Conservation (phyloP, 345 rosid species). For the Gossypioides kirkii region DNA sequence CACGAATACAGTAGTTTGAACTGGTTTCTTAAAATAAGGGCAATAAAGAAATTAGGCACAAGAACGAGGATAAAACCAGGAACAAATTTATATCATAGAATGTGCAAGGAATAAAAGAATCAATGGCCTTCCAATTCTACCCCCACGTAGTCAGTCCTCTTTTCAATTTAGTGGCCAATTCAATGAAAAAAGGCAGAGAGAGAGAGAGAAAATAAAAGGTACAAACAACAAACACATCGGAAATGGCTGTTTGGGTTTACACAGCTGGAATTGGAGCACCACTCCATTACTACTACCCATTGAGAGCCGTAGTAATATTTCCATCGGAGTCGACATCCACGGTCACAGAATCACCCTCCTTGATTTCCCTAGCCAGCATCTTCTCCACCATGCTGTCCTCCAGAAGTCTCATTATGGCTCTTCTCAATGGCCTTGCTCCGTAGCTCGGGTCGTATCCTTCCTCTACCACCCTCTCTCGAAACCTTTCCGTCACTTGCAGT, state of each 20-base stretch:
- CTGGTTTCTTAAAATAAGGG: too few species aligned
- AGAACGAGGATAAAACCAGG: too few species aligned
- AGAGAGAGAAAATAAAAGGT: neutral
- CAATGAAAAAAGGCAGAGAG: neutral
- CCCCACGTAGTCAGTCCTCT: conserved; percentile 21
- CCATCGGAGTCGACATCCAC: conserved; percentile 79
- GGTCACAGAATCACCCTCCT: conserved; percentile 81
- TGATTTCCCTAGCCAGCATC: conserved; percentile 87
- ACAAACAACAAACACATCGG: conserved; percentile 25
- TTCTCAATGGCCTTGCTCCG: conserved; percentile 87
- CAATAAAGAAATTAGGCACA: too few species aligned
- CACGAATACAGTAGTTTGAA: neutral
- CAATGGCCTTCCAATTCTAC: conserved; percentile 18
- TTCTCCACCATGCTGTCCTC: conserved; percentile 98
- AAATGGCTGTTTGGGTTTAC: conserved; percentile 20
- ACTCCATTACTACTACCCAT: conserved; percentile 65
- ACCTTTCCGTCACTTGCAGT: conserved; percentile 88
- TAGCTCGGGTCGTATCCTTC: conserved; percentile 94
- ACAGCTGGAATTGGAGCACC: conserved; percentile 39
- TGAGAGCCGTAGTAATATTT: conserved; percentile 72
- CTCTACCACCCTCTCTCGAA: conserved; percentile 77
- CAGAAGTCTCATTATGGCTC: conserved; percentile 86
- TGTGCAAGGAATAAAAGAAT: neutral
- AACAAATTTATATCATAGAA: too few species aligned
- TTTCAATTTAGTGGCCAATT: conserved; percentile 16